Conservation (phyloP, 345 rosid genomes). For the Schrenkiella parvula region DNA sequence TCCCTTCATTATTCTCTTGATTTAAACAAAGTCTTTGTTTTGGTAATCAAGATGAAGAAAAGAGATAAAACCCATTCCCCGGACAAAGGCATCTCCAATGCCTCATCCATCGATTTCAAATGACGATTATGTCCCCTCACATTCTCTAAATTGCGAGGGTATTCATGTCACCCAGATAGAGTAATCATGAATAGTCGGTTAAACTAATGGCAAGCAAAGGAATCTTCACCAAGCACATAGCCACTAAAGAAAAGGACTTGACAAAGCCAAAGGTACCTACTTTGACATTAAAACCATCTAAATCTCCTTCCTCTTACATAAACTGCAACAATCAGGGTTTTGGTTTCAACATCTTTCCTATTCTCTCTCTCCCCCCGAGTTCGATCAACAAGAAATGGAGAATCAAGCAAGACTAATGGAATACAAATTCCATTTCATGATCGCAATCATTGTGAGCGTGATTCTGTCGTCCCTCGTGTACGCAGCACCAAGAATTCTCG, state of each 20-base stretch:
- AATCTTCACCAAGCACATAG: constrained; percentile 30
- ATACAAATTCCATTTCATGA: constrained; percentile 45
- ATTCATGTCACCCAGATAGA: not conserved
- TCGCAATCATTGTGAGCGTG: constrained; percentile 33
- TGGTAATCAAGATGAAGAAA: constrained; percentile 27
- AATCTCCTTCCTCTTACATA: not conserved
- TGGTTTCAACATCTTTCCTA: not conserved
- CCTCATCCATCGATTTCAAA: not conserved
- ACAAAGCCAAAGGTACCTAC: constrained; percentile 12
- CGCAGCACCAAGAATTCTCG: constrained; percentile 56
- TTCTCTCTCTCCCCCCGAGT: not conserved
- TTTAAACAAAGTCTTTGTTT: constrained; percentile 12
- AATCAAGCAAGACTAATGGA: constrained; percentile 50
- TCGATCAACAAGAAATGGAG: constrained; percentile 39
- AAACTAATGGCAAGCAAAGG: constrained; percentile 9
- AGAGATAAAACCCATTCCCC: constrained; percentile 22
- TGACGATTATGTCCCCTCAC: constrained; percentile 21
- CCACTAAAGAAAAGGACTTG: constrained; percentile 26
- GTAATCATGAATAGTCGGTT: constrained; percentile 20
- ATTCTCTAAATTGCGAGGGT: not conserved
- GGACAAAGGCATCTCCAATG: constrained; percentile 20
- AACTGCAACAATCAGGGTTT: constrained; percentile 13
- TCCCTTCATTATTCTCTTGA: constrained; percentile 8
- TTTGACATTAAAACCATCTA: constrained; percentile 17
- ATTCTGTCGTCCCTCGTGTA: constrained; percentile 37